phyloP scores from a whole-genome alignment of 257 asterid genomes.

The Gentiana macrophylla region DNA sequence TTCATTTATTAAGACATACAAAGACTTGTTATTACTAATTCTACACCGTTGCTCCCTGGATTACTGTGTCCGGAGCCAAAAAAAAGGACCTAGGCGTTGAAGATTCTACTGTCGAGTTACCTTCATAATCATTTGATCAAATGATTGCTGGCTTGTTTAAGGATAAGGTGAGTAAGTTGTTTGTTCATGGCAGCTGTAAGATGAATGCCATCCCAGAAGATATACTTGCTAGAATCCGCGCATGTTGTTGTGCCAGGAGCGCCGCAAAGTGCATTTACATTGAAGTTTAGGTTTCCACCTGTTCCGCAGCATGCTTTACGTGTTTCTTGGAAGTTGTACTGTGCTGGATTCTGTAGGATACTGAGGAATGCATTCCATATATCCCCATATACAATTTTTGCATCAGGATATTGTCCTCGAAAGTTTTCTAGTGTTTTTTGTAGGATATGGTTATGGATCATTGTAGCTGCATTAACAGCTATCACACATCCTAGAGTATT shows the following conservation, averaged over 20 bases:
- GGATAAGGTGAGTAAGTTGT: conserved; percentile 18
- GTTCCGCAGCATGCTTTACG: conserved; percentile 32
- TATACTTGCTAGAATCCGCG: conserved; percentile 14
- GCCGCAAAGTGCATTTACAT: conserved; percentile 4
- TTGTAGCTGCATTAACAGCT: conserved; percentile 21
- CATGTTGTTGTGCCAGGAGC: conserved; percentile 14
- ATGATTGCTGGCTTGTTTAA: conserved; percentile 16
- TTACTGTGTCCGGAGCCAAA: conserved; percentile 16
- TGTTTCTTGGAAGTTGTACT: conserved; percentile 30
- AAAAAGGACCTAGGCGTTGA: neutral
- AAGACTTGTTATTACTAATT: neutral
- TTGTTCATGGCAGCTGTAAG: conserved; percentile 21
- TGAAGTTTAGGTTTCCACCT: conserved; percentile 2
- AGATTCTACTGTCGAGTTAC: neutral
- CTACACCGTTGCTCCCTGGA: conserved; percentile 23
- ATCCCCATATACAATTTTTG: conserved; percentile 29
- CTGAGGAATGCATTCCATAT: conserved; percentile 32
- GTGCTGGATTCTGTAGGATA: conserved; percentile 15
- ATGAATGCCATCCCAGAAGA: conserved; percentile 25
- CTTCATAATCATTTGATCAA: neutral
- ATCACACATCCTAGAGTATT: conserved; percentile 32
- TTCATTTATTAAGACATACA: too few relatives aligned
- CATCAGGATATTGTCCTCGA: conserved; percentile 15
- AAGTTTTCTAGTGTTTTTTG: conserved; percentile 17
- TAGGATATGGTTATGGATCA: conserved; percentile 30